Base-by-base conservation (phyloP, 192 early-diverging fungal genomes). In the Podochytrium sp. region DNA sequence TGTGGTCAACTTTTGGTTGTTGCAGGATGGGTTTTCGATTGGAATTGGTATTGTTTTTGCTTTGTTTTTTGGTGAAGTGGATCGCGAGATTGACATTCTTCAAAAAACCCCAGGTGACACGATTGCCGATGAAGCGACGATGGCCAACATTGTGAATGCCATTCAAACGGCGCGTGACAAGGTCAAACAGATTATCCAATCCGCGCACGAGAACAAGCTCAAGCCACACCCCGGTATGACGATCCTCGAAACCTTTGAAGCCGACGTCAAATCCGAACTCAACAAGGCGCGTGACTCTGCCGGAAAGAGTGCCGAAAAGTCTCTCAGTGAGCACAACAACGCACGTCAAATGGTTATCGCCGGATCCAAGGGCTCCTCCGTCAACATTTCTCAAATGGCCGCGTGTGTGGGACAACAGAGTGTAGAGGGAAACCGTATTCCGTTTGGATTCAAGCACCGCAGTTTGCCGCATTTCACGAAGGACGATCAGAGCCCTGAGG, bases 341-440 rank as follows among this genome's bases (percentile, higher is more conserved):
- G 92, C 96, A 55, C 92, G 92, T 47, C 93, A 96, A 84, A 99
- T 99, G 97, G 93, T 95, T 33, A 88, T 94, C 38, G 87, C 95
- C 25, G 97, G 97, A 57, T 96, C 96, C 37, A 99, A 99, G 76
- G 97, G 97, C 55, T 95, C 93, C 7, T 91, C 90, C 64, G 93
- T 99, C 65, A 99, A 99, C 79, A 91, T 97, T 40, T 95, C 96
- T 32, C 97, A 99, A 83, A 99, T 99, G 94, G 85, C 94, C 23
- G 95, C 95, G 23, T 95, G 93, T 92, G 96, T 99, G n/a, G 97
- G 97, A 43, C 97, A 98, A 81, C 97, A 99, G 79, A 95, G 95
- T 83, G 96, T 99, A n/a, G 96, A 99, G 75, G 97, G 97, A 73
- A 95, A 95, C 76, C 95, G 97, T 71, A 97, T 99, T 82, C 96